A percentile compares a stretch with the other conserved stretches of the same genome.
Conservation (phyloP, 768 basidiomycete species). For the Trametes gibbosa region DNA sequence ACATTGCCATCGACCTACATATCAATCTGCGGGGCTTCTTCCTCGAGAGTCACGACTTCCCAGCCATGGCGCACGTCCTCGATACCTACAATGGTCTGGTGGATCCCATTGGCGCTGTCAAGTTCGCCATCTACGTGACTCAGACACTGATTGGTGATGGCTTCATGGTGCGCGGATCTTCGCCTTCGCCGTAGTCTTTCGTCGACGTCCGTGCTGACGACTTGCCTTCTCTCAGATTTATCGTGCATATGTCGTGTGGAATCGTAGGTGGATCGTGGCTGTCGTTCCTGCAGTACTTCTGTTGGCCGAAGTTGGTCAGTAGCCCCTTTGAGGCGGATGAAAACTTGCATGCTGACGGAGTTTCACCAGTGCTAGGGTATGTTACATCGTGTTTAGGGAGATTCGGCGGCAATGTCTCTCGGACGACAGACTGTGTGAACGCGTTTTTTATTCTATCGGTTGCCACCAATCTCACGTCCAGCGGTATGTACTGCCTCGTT, state of each 20-base stretch:
- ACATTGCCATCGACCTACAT: background rate
- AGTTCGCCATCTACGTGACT: slow-evolving; percentile 10
- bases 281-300: background rate
- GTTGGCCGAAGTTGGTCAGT: slow-evolving; percentile 4
- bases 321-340: background rate
- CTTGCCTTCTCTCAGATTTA: background rate
- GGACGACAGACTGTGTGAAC: slow-evolving; percentile 2
- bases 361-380: background rate
- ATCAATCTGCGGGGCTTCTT: background rate
- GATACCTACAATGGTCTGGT: background rate
- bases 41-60: background rate
- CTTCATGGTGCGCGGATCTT: slow-evolving; percentile 6
- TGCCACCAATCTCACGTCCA: slow-evolving; percentile 6
- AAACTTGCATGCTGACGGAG: no score
- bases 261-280: background rate
- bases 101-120: slow-evolving; percentile 2
- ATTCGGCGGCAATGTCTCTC: background rate
- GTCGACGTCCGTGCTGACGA: background rate
- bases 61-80: background rate
- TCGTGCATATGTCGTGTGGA: slow-evolving; percentile 11
- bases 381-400: background rate
- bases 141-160: slow-evolving; percentile 11
- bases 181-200: background rate
- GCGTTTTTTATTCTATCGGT: slow-evolving; percentile 11
- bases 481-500: background rate